Conservation (phyloP, 768 basidiomycete species). For the Heimioporus sp. region DNA sequence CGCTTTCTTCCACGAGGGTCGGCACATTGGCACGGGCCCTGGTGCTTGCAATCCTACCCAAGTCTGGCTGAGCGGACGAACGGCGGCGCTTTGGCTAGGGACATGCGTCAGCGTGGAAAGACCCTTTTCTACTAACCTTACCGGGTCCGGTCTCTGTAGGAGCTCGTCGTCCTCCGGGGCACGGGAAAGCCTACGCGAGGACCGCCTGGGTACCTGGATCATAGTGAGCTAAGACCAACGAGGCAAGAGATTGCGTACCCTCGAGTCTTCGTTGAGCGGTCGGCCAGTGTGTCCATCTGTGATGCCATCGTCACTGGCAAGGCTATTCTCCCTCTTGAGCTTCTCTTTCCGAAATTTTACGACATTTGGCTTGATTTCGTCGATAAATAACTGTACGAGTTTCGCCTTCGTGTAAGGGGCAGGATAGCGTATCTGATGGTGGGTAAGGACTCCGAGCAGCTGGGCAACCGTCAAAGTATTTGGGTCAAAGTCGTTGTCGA, state of each 20-base stretch:
- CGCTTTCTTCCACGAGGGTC: conserved; percentile 67
- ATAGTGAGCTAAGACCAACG: conserved; percentile 7
- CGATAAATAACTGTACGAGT: conserved; percentile 73
- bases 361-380: conserved; percentile 64
- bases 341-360: conserved; percentile 61
- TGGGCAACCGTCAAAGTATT: conserved; percentile 74
- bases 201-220: conserved; percentile 40
- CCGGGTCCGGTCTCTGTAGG: conserved; percentile 51
- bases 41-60: conserved; percentile 49
- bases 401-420: conserved; percentile 75
- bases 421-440: conserved; percentile 74
- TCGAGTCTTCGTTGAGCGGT: conserved; percentile 48
- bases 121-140: conserved; percentile 31
- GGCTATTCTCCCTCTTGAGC: conserved; percentile 61
- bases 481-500: conserved; percentile 77
- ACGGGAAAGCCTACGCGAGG: conserved; percentile 65
- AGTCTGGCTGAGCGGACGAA: conserved; percentile 72
- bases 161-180: conserved; percentile 46
- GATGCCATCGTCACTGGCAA: conserved; percentile 81
- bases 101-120: conserved; percentile 13
- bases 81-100: conserved; percentile 73
- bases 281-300: conserved; percentile 80
- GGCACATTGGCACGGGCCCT: conserved; percentile 39
- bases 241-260: conserved; percentile 35
- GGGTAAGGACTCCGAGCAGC: conserved; percentile 71